phyloP scores from a whole-genome alignment of 441 rosid species.

The Syzygium syzygioides region DNA sequence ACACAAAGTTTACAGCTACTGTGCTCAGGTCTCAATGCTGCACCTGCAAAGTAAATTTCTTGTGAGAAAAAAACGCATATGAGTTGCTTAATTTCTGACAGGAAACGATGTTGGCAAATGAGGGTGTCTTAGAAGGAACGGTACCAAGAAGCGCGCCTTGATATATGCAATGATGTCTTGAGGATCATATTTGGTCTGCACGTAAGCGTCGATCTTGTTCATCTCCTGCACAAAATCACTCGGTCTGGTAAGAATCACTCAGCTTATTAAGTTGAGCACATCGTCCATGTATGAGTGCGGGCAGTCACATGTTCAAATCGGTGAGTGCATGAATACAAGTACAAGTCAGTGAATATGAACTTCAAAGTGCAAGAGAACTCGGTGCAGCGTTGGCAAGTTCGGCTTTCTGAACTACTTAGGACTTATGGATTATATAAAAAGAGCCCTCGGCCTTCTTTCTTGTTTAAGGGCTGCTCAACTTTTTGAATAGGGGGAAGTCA shows the following conservation, averaged over 20 bases:
- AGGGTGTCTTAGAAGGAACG: neutral
- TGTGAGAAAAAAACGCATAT: neutral
- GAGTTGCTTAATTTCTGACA: neutral
- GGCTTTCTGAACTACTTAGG: neutral
- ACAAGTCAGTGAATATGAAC: neutral
- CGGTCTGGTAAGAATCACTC: neutral
- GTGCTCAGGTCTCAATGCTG: neutral
- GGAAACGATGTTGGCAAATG: neutral
- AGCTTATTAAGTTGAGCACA: neutral
- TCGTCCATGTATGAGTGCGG: neutral
- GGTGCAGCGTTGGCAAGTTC: neutral
- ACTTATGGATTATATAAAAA: neutral
- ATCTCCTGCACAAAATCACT: conserved; percentile 42
- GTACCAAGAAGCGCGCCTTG: conserved; percentile 45
- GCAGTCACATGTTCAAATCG: neutral
- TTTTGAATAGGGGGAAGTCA: neutral
- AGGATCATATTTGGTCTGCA: conserved; percentile 56
- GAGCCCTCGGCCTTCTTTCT: neutral
- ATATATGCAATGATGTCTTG: conserved; percentile 28
- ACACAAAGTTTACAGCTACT: neutral
- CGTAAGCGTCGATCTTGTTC: conserved; percentile 69
- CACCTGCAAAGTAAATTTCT: neutral
- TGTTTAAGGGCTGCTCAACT: neutral
- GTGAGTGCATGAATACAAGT: neutral
- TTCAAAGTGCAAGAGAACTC: neutral